Conservation (phyloP, 768 basidiomycete genomes). For the Collybia mongolica region DNA sequence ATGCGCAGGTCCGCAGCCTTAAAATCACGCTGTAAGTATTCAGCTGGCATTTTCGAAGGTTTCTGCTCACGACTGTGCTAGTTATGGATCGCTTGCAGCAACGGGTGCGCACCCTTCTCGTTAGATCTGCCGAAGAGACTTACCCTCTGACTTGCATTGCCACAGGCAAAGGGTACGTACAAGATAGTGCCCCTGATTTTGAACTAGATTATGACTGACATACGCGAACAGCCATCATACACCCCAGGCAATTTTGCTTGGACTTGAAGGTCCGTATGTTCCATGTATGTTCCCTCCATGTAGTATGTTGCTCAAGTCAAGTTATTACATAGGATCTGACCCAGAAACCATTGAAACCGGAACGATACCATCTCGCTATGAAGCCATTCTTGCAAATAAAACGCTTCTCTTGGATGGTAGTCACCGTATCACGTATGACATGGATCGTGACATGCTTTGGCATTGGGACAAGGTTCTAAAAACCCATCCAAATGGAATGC, state of each 20-base stretch:
- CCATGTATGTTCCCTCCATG: not conserved
- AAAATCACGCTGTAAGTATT: conserved; percentile 78
- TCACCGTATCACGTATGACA: conserved; percentile 80
- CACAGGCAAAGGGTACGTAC: conserved; percentile 72
- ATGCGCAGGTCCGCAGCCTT: conserved; percentile 62
- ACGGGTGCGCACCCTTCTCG: conserved; percentile 53
- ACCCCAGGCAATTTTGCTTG: conserved; percentile 82
- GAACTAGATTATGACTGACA: not conserved
- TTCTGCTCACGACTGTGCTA: conserved; percentile 22
- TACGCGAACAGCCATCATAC: conserved; percentile 68
- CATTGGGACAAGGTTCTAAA: conserved; percentile 86
- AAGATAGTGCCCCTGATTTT: conserved; percentile 1
- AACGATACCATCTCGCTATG: conserved; percentile 76
- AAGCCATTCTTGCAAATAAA: conserved; percentile 63
- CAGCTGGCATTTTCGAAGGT: conserved; percentile 2
- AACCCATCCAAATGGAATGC: conserved; percentile 91
- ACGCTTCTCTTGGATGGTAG: conserved; percentile 68
- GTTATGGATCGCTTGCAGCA: conserved; percentile 91
- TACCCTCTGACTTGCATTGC: not conserved
- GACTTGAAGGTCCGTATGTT: conserved; percentile 59
- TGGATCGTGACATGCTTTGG: conserved; percentile 93
- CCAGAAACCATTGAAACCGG: conserved; percentile 93
- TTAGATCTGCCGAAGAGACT: not conserved
- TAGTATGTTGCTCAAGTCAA: not conserved
- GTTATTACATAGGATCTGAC: conserved; percentile 57